Percentiles rank a stretch among this genome's conserved stretches.
Conservation (phyloP, 495 filamentous ascomycete species). For the Tuber umbilicatum region DNA sequence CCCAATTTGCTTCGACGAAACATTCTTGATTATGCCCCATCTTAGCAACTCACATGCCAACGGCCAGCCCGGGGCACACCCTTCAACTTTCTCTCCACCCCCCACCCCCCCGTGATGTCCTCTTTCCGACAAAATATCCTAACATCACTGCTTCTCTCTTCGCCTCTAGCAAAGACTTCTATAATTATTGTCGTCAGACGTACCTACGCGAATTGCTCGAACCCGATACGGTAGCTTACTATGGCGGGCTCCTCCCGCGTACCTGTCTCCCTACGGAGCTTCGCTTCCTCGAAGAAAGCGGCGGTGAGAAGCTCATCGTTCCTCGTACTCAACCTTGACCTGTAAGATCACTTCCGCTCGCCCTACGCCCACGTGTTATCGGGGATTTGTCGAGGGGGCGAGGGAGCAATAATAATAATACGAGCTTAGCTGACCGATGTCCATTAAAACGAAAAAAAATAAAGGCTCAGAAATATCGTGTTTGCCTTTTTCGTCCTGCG, state of each 20-base stretch:
- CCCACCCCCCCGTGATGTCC: background rate
- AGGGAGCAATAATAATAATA: background rate
- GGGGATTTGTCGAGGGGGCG: background rate
- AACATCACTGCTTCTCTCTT: background rate
- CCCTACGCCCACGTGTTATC: background rate
- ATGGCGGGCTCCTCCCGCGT: slow-evolving; percentile 62
- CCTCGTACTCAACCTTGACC: slow-evolving; percentile 65
- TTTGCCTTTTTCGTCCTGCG: slow-evolving; percentile 86
- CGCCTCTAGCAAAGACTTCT: background rate
- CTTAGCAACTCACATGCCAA: background rate
- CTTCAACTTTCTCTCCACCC: background rate
- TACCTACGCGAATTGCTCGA: slow-evolving; percentile 1
- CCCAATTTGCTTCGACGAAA: background rate
- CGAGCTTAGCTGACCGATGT: slow-evolving; percentile 17
- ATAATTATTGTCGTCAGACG: background rate
- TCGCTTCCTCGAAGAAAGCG: slow-evolving; percentile 52
- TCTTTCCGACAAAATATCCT: background rate
- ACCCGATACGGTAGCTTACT: slow-evolving; percentile 24
- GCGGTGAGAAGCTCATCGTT: slow-evolving; percentile 50
- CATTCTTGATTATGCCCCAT: background rate
- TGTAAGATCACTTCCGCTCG: slow-evolving; percentile 54
- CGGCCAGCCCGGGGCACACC: background rate
- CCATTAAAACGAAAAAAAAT: slow-evolving; percentile 6
- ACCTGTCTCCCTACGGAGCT: slow-evolving; percentile 60
- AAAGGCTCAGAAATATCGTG: slow-evolving; percentile 75